Evolutionary conservation across 2,329 filamentous ascomycete species (phyloP).

Genomic region (Penicillium sp.): DNA sequence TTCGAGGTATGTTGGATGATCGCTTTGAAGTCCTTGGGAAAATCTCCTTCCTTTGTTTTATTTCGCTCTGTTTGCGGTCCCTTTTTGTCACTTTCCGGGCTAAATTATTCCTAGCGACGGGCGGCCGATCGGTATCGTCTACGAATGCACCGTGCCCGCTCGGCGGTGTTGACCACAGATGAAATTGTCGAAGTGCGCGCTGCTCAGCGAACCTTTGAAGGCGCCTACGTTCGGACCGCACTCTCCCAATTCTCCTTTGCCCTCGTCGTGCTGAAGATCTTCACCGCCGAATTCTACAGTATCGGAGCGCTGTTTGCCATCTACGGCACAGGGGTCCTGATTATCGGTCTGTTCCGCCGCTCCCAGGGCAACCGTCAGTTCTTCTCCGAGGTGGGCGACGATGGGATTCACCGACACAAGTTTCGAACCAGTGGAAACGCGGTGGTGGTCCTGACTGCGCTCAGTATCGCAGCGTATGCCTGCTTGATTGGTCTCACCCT

Average conservation of each 20-base stretch:
- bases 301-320: slow-evolving; percentile 94
- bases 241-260: slow-evolving; percentile 93
- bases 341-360: slow-evolving; percentile 76
- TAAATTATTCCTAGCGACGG: slow-evolving; percentile 47
- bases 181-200: slow-evolving; percentile 94
- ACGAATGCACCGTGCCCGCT: slow-evolving; percentile 75
- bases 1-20: slow-evolving; percentile 22
- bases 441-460: slow-evolving; percentile 55
- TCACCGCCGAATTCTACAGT: slow-evolving; percentile 91
- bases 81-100: slow-evolving; percentile 4
- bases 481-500: slow-evolving; percentile 56
- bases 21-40: no score
- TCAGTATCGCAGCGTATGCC: slow-evolving; percentile 58
- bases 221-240: slow-evolving; percentile 90
- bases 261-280: slow-evolving; percentile 91
- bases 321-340: slow-evolving; percentile 78
- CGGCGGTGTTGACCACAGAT: slow-evolving; percentile 70
- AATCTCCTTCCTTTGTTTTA: not conserved
- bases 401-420: slow-evolving; percentile 55
- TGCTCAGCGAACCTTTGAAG: slow-evolving; percentile 93
- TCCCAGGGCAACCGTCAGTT: slow-evolving; percentile 93
- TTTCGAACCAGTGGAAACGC: slow-evolving; percentile 63
- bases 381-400: slow-evolving; percentile 57
- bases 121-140: slow-evolving; percentile 70
- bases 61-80: no score